These are phyloP conservation scores for Simmondsia chinensis DNA, from an alignment of 148 eudicot species.

Conservation along the genomic window DNA sequence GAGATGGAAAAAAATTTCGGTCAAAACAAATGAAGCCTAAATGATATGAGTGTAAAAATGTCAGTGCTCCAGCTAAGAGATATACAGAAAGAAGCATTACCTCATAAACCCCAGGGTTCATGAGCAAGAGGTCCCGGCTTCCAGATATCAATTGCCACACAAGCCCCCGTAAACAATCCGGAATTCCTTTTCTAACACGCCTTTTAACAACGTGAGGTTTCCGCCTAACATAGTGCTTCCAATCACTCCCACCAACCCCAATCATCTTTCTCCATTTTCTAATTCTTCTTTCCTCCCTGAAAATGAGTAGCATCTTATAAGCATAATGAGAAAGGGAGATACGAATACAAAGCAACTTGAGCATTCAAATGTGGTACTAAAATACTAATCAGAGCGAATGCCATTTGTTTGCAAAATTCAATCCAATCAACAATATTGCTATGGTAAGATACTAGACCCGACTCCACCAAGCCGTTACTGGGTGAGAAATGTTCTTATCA, in stretches of 20 bases:
- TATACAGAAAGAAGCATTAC: conserved; percentile 20
- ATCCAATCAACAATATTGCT: too few relatives aligned
- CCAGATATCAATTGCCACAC: conserved; percentile 99
- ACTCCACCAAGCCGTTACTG: too few relatives aligned
- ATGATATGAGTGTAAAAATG: not conserved
- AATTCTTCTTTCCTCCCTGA: conserved; percentile 89
- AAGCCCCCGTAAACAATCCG: conserved; percentile 97
- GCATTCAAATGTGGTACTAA: too few relatives aligned
- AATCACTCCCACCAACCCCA: conserved; percentile 96
- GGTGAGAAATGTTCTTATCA: too few relatives aligned
- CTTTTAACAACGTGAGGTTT: conserved; percentile 90
- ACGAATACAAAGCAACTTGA: not conserved
- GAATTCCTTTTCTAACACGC: conserved; percentile 91
- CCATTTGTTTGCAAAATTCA: too few relatives aligned
- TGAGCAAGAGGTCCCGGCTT: conserved; percentile 91
- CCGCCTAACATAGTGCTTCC: conserved; percentile 84
- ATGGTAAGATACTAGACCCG: too few relatives aligned
- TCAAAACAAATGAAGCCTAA: too few relatives aligned
- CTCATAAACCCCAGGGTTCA: conserved; percentile 98
- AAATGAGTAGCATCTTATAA: conserved; percentile 13
- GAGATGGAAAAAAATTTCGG: too few relatives aligned
- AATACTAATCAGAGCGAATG: too few relatives aligned
- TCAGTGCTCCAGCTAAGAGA: not conserved
- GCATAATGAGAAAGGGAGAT: not conserved
- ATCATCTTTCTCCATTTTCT: conserved; percentile 98